A percentile compares a stretch with the other conserved stretches of the same genome.
Conservation (phyloP, 1,284 basidiomycete genomes). For the Mycosarcoma mackinlayi region DNA sequence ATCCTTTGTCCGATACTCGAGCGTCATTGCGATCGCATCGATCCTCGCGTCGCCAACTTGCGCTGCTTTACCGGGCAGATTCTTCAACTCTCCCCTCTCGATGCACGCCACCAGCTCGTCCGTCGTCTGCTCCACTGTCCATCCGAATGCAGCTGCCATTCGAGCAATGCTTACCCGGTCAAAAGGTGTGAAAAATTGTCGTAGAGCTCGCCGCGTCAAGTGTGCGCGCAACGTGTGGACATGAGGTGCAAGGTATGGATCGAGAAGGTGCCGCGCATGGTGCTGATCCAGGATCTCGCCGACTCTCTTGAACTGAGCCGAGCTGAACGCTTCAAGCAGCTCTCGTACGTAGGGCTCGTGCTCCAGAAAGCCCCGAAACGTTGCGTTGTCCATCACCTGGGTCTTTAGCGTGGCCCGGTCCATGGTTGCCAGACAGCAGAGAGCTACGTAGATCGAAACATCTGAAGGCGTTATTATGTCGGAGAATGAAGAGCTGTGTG, state of each 20-base stretch:
- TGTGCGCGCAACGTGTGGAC: constrained; percentile 66
- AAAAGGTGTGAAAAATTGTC: constrained; percentile 82
- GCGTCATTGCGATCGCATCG: constrained; percentile 72
- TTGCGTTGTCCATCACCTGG: constrained; percentile 76
- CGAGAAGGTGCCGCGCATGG: constrained; percentile 79
- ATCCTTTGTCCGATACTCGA: constrained; percentile 80
- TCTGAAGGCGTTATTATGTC: constrained; percentile 81
- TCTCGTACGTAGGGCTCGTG: constrained; percentile 85
- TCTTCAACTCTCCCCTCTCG: constrained; percentile 78
- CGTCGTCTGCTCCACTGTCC: constrained; percentile 77
- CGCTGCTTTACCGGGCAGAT: constrained; percentile 79
- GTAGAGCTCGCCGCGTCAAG: constrained; percentile 68
- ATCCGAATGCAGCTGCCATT: constrained; percentile 85
- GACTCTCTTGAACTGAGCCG: constrained; percentile 81
- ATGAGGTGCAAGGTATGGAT: constrained; percentile 78
- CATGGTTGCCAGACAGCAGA: constrained; percentile 82
- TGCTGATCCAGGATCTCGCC: constrained; percentile 76
- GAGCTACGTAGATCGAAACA: constrained; percentile 82
- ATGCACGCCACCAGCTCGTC: constrained; percentile 79
- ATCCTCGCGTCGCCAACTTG: constrained; percentile 81
- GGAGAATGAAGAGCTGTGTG: constrained; percentile 18
- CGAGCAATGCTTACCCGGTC: constrained; percentile 80
- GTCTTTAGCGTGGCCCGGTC: constrained; percentile 77
- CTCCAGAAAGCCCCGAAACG: constrained; percentile 81
- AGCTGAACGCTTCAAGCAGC: constrained; percentile 82